Base-by-base conservation (phyloP, 1,139 yeast species). In the Trichomonascaceae sp. region DNA sequence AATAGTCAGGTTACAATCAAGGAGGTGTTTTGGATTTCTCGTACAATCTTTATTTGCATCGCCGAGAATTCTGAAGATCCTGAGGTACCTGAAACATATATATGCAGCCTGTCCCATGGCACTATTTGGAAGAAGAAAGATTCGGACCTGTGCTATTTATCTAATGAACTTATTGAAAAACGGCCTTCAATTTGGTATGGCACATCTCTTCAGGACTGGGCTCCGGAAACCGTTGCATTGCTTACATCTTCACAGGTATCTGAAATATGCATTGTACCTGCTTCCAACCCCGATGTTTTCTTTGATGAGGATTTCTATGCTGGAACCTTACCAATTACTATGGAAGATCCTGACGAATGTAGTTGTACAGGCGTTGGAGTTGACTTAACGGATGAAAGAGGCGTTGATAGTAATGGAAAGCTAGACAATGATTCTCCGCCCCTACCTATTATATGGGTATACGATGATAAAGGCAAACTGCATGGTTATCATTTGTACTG, bases 301-400 rank as follows among this genome's bases (percentile, higher is more conserved):
- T 41, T 82, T 84, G 20, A 68, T 78, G 2, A 87, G 61, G 96
- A 89, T 63, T 74, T 83, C 3, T 81, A 81, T 59, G 76, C 87
- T 52, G 93, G 96, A 0, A 78, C 80, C 13, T 74, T 87, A 59
- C 96, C 96, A 0, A 73, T 87, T 59, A 83, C 80, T 15, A 84
- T 77, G 1, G 85, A 80, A 51, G 96, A 87, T 63, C 78, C 86
- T 5, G 52, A 50, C n/a, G 52, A 50, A 17, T 27, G 44, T 2
- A 79, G 87, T 1, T 83, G 91, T 0, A 71, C 86, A 19, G 96
- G 96, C 1, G 61, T 86, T 38, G 82, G 80, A 0, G 52, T 87
- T 3, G 95, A 87, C 64, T 63, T 83, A 15, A 71, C 78, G 6
- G 72, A 81, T 4, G 65, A 67, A 1, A 74, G 73, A 6, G 62